Conservation (phyloP, 2,329 filamentous ascomycete species). For the Nemania sp. region DNA sequence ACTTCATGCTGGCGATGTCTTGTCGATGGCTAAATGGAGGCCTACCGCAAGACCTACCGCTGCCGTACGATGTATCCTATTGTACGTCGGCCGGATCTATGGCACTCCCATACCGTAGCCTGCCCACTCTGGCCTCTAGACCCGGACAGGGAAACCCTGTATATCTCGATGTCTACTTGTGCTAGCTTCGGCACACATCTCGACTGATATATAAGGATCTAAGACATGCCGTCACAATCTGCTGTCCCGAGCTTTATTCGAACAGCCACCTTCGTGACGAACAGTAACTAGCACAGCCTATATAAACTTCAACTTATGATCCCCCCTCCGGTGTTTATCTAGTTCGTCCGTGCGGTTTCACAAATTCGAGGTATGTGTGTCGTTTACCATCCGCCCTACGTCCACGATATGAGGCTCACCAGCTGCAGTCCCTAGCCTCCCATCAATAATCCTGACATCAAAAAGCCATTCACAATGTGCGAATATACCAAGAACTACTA, state of each 20-base stretch:
- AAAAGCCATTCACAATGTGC: conserved; percentile 50
- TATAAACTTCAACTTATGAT: background rate
- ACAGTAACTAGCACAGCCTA: conserved; percentile 2
- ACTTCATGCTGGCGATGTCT: conserved; percentile 21
- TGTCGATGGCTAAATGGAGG: conserved; percentile 30
- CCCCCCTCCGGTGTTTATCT: background rate
- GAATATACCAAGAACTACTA: conserved; percentile 76
- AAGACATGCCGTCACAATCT: conserved; percentile 31
- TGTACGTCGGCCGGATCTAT: conserved; percentile 21
- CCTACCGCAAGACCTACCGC: conserved; percentile 31
- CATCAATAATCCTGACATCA: background rate
- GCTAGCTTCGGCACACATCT: conserved; percentile 22
- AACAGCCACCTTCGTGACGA: conserved; percentile 2
- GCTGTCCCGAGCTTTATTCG: conserved; percentile 18
- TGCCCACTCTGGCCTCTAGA: conserved; percentile 31
- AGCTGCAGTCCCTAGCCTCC: background rate
- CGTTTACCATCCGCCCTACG: background rate
- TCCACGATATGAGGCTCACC: conserved; percentile 14
- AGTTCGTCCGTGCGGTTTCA: background rate
- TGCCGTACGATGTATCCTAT: conserved; percentile 25
- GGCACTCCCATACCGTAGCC: conserved; percentile 21
- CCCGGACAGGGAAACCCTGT: conserved; percentile 34
- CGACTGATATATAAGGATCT: conserved; percentile 31
- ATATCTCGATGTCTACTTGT: conserved; percentile 27
- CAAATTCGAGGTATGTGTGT: conserved; percentile 18